A percentile compares a stretch with the other conserved stretches of the same genome.
phyloP scores from a whole-genome alignment of 1,139 yeast species.

The Groenewaldozyma auringiensis region DNA sequence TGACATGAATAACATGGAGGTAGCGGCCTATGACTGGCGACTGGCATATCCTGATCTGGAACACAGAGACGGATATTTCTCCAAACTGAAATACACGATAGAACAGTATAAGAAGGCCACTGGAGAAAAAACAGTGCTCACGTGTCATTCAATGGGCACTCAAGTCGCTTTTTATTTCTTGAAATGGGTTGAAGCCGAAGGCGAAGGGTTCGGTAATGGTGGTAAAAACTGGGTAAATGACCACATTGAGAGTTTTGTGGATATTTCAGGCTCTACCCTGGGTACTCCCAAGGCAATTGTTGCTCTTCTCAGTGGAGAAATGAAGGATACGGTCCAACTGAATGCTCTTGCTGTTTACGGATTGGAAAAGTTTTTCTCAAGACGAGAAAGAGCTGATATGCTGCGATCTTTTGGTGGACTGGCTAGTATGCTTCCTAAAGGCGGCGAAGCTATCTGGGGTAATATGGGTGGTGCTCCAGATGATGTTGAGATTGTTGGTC shows the following conservation, averaged over 20 bases:
- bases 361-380: slow-evolving; percentile 82
- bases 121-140: slow-evolving; percentile 68
- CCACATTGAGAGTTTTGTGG: slow-evolving; percentile 69
- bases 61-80: slow-evolving; percentile 74
- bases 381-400: slow-evolving; percentile 82
- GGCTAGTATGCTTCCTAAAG: slow-evolving; percentile 94
- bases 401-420: slow-evolving; percentile 85
- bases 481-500: slow-evolving; percentile 34
- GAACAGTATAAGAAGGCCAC: slow-evolving; percentile 46
- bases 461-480: slow-evolving; percentile 44
- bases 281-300: slow-evolving; percentile 95
- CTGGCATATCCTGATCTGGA: slow-evolving; percentile 84
- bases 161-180: slow-evolving; percentile 80
- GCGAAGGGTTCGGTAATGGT: slow-evolving; percentile 85
- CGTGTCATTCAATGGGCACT: slow-evolving; percentile 96
- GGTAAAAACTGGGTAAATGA: slow-evolving; percentile 83
- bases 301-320: slow-evolving; percentile 89
- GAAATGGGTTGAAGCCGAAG: slow-evolving; percentile 93
- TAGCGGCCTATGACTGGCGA: slow-evolving; percentile 96
- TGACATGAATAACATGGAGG: slow-evolving; percentile 80
- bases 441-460: slow-evolving; percentile 90
- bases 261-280: slow-evolving; percentile 77
- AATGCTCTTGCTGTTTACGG: slow-evolving; percentile 92
- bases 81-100: slow-evolving; percentile 62
- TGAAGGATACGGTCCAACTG: slow-evolving; percentile 94